Conservation (phyloP, 1,139 yeast species). For the Arxiozyma slooffiae region DNA sequence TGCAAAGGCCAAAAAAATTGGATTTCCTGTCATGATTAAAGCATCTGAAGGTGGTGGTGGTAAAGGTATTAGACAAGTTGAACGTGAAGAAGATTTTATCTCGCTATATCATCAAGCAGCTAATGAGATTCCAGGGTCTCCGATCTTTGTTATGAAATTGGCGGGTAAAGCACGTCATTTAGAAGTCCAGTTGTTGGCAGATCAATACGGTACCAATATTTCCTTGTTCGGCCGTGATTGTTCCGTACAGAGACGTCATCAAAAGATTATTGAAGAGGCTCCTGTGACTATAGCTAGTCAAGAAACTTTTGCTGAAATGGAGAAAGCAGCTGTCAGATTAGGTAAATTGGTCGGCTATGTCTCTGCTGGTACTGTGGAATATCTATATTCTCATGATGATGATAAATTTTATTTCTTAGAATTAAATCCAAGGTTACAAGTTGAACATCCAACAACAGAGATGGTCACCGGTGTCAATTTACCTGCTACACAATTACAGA, state of each 20-base stretch:
- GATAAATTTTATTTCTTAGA: conserved; percentile 93
- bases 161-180: conserved; percentile 94
- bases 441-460: conserved; percentile 98
- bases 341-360: conserved; percentile 96
- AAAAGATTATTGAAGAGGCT: conserved; percentile 92
- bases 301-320: conserved; percentile 84
- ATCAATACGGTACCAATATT: conserved; percentile 90
- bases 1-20: conserved; percentile 69
- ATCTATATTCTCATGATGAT: conserved; percentile 85
- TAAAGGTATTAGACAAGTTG: conserved; percentile 93
- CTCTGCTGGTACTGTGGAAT: conserved; percentile 97
- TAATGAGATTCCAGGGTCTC: conserved; percentile 92
- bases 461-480: conserved; percentile 97
- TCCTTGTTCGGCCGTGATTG: conserved; percentile 94
- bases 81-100: conserved; percentile 59
- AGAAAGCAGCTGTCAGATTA: conserved; percentile 90
- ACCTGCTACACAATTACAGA: conserved; percentile 96
- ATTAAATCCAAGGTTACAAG: conserved; percentile 95
- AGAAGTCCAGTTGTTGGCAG: conserved; percentile 90
- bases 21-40: conserved; percentile 93
- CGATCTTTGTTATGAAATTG: conserved; percentile 85
- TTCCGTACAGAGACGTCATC: conserved; percentile 96
- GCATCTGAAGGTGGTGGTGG: conserved; percentile 99
- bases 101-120: conserved; percentile 78
- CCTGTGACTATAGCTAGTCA: conserved; percentile 89